These are phyloP conservation scores for Lactarius trivialis DNA, from an alignment of 768 basidiomycete genomes.

Conservation along the genomic window DNA sequence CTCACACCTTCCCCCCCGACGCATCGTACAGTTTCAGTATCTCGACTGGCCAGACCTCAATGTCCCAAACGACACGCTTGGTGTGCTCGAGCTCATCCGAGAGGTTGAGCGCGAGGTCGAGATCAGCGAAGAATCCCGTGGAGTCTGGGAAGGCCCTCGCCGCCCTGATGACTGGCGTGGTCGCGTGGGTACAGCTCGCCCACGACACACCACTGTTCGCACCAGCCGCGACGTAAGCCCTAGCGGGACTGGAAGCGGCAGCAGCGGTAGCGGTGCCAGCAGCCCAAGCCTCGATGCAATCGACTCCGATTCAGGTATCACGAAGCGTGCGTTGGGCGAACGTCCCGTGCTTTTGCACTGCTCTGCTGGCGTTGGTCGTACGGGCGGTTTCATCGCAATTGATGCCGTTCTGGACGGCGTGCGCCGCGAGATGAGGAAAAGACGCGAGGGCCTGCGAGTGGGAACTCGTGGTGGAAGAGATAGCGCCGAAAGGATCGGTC, in stretches of 20 bases:
- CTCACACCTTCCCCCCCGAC: constrained; percentile 54
- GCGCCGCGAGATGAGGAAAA: constrained; percentile 46
- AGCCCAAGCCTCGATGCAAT: constrained; percentile 31
- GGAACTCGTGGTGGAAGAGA: constrained; percentile 21
- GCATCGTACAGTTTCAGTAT: constrained; percentile 83
- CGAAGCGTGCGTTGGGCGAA: constrained; percentile 44
- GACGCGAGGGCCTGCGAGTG: constrained; percentile 25
- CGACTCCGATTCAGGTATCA: constrained; percentile 51
- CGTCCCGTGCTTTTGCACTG: constrained; percentile 78
- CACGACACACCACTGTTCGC: constrained; percentile 5
- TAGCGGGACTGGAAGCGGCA: constrained; percentile 17
- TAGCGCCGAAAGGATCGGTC: constrained; percentile 9
- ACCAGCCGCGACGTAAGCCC: constrained; percentile 16
- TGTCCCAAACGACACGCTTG: constrained; percentile 78
- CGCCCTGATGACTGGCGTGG: constrained; percentile 26
- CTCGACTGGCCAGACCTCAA: constrained; percentile 96
- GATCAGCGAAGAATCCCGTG: constrained; percentile 22
- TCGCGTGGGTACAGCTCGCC: constrained; percentile 13
- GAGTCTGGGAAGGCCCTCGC: constrained; percentile 23
- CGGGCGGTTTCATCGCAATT: constrained; percentile 88
- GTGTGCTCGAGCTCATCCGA: constrained; percentile 65
- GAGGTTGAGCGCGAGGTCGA: constrained; percentile 48
- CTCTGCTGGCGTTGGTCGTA: constrained; percentile 92
- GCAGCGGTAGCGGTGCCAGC: constrained; percentile 15
- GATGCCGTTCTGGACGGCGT: constrained; percentile 80